These are phyloP conservation scores for button mushroom (Agaricus bisporus) DNA, from an alignment of 768 basidiomycete species.

Conservation along the genomic window DNA sequence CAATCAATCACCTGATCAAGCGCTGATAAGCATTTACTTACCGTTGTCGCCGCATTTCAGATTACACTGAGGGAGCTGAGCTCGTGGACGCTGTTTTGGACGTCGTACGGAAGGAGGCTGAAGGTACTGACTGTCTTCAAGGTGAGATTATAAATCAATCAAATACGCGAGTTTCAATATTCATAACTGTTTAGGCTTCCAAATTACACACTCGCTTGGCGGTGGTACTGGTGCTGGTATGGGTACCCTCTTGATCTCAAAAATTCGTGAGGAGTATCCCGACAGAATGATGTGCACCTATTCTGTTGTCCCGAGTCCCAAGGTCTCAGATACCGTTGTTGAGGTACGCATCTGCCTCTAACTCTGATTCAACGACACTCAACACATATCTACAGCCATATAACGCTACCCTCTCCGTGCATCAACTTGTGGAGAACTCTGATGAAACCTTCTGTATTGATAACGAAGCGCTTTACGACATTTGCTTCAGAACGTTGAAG, in stretches of 20 bases:
- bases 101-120: slow-evolving; percentile 98
- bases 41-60: slow-evolving; percentile 25
- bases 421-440: slow-evolving; percentile 99
- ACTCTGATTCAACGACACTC: not conserved
- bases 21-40: slow-evolving; percentile 13
- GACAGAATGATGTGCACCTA: slow-evolving; percentile 99
- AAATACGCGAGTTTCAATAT: not conserved
- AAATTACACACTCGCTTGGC: slow-evolving; percentile 97
- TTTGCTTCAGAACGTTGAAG: slow-evolving; percentile 98
- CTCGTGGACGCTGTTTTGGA: slow-evolving; percentile 97
- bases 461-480: slow-evolving; percentile 98
- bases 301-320: slow-evolving; percentile 95
- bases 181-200: slow-evolving; percentile 66
- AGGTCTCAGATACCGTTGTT: slow-evolving; percentile 98
- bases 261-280: slow-evolving; percentile 98
- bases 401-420: slow-evolving; percentile 97
- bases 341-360: slow-evolving; percentile 47
- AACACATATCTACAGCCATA: slow-evolving; percentile 57
- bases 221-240: slow-evolving; percentile 99
- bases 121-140: slow-evolving; percentile 95
- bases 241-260: slow-evolving; percentile 98
- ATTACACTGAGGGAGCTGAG: slow-evolving; percentile 96
- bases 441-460: slow-evolving; percentile 99
- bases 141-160: slow-evolving; percentile 41
- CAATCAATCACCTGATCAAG: slow-evolving; percentile 14